Evolutionary conservation across 768 basidiomycete species (phyloP).

Genomic region (Mycena leptocephala): DNA sequence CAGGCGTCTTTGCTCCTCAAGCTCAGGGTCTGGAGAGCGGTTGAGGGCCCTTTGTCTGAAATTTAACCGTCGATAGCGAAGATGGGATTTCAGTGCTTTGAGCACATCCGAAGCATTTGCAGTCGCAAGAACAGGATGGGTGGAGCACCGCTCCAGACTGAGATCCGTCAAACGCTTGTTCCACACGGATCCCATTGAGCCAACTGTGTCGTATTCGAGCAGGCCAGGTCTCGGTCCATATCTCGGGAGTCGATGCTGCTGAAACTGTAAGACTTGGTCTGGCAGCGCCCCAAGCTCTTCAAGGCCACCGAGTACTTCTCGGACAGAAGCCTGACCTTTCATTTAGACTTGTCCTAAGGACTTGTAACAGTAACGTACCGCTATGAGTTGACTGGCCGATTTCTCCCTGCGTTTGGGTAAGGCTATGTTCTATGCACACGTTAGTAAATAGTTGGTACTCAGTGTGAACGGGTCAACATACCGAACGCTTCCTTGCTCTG

Average conservation of each 20-base stretch:
- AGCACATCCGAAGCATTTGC: not conserved
- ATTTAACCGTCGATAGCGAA: not conserved
- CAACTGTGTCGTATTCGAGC: slow-evolving; percentile 2
- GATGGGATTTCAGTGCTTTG: not conserved
- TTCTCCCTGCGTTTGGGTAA: no score
- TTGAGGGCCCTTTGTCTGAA: not conserved
- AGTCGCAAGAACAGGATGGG: not conserved
- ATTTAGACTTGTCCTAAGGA: not conserved
- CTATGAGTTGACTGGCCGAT: no score
- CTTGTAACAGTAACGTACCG: not conserved
- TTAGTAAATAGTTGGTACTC: no score
- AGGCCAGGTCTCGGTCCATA: not conserved
- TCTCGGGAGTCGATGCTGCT: not conserved
- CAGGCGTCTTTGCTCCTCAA: not conserved
- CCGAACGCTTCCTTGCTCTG: no score
- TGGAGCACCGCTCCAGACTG: not conserved
- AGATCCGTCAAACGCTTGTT: not conserved
- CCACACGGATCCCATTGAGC: not conserved
- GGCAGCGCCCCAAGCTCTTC: not conserved
- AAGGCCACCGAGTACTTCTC: not conserved
- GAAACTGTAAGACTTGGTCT: not conserved
- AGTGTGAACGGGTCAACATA: no score
- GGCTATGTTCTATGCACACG: no score
- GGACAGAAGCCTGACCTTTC: not conserved
- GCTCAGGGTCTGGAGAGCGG: not conserved